Evolutionary conservation across 164 flowering plant genomes (phyloP), one percentile per base, ranked within the genome.

Genomic region (Dillenia turbinata): DNA sequence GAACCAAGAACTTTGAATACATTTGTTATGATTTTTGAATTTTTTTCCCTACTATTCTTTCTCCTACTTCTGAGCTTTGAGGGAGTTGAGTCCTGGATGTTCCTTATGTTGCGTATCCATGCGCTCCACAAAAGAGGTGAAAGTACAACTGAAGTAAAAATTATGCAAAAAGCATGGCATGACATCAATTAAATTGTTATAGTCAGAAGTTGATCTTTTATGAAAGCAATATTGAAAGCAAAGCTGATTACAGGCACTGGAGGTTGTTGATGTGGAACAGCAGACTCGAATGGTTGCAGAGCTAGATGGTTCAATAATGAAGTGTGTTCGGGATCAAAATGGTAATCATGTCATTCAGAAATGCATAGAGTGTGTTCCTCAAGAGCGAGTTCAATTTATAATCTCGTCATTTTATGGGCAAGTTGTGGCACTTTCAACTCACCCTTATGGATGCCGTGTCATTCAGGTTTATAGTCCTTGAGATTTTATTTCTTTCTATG

Each of bases 261-360:
- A 91, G 75, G 92, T 86, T 73, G 88, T 94, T 70, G 96, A 85
- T 73, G 78, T 83, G 65, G 92, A 83, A 52, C 88, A 76, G 74
- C 88, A 84, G 74, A 79, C 79, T 53, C 69, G 66, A 54, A 82
- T 92, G 84, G 95, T 82, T 54, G 70, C 78, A 59, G 96, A 91
- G 88, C 93, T 91, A 61, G 86, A 84, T 78, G 96, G 96, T 67
- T 79, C 89, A 46, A 71, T 94, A 17, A 83, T 91, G 89, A 86
- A 83, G 76, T 94, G 99, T 75, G 90, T 94, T 26, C 89, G 84
- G 70, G 99, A 94, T 80, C 99, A 91, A 73, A 91, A 91, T 79
- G 99, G 99, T 49, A 94, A 94, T 73, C 97, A 91, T 81, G 97
- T 89, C 24, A 87, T 94, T 57, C 99, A 94, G 71, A 91, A 94